These are phyloP conservation scores for Apiospora malaysiana DNA, from an alignment of 2,329 filamentous ascomycete species.

Conservation along the genomic window DNA sequence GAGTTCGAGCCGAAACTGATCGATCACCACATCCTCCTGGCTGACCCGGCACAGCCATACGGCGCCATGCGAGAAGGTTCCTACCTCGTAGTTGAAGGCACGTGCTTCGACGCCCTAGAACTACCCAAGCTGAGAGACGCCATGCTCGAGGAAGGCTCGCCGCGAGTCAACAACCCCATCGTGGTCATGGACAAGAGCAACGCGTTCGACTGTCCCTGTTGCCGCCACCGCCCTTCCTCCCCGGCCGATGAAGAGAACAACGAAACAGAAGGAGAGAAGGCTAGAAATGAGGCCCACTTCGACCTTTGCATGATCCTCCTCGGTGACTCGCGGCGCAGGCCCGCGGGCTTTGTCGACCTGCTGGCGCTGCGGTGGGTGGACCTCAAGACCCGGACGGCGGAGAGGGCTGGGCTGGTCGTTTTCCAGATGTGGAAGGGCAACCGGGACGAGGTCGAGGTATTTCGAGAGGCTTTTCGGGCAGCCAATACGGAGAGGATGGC, in stretches of 20 bases:
- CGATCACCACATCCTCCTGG: not conserved
- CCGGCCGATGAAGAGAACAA: no score
- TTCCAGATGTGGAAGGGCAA: not conserved
- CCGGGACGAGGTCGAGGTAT: not conserved
- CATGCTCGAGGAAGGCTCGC: not conserved
- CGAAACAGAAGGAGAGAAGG: no score
- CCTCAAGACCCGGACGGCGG: not conserved
- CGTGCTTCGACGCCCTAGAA: not conserved
- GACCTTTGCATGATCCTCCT: no score
- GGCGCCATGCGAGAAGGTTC: not conserved
- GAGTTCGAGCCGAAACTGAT: not conserved
- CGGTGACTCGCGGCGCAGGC: not conserved
- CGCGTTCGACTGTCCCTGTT: no score
- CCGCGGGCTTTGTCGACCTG: not conserved
- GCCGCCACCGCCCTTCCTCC: no score
- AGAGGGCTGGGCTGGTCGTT: not conserved
- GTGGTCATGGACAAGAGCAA: no score
- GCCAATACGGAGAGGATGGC: not conserved
- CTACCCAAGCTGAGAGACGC: not conserved
- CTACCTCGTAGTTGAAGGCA: not conserved
- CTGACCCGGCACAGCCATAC: not conserved
- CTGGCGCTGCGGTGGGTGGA: not conserved
- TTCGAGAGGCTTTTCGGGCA: not conserved
- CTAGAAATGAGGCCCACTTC: no score
- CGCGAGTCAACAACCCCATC: not conserved